Evolutionary conservation across 2,329 filamentous ascomycete species (phyloP).

Genomic region (Trichothecium roseum): DNA sequence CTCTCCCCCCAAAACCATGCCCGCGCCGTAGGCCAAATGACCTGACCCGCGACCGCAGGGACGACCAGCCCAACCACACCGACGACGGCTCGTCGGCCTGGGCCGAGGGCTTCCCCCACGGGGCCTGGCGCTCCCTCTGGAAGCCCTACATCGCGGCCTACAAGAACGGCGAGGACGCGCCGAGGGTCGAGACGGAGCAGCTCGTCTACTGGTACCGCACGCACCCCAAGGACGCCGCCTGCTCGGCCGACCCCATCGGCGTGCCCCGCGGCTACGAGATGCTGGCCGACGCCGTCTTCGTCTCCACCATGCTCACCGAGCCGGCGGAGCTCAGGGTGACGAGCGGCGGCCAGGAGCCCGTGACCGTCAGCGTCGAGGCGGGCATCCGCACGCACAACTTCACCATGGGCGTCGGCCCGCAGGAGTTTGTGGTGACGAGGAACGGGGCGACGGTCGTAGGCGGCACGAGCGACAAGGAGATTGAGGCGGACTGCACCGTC

Average conservation of each 20-base stretch:
- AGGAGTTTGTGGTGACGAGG: conserved; percentile 9
- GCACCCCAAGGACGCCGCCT: conserved; percentile 8
- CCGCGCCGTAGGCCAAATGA: too few species aligned
- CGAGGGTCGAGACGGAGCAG: conserved; percentile 11
- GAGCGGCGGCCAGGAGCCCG: conserved; percentile 7
- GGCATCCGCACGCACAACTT: conserved; percentile 11
- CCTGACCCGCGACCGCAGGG: conserved; percentile 3
- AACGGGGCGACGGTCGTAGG: conserved; percentile 6
- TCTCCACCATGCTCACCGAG: conserved; percentile 10
- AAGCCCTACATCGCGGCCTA: conserved; percentile 13
- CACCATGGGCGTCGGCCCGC: conserved; percentile 11
- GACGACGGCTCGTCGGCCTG: conserved; percentile 35
- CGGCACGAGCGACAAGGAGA: conserved; percentile 7
- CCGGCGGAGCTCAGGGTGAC: conserved; percentile 11
- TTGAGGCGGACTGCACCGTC: conserved; percentile 7
- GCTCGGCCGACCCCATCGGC: conserved; percentile 9
- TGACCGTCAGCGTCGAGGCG: conserved; percentile 8
- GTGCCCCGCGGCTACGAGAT: conserved; percentile 9
- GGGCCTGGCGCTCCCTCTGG: conserved; percentile 10
- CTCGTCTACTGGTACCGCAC: conserved; percentile 14
- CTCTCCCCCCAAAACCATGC: not conserved
- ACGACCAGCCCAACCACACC: conserved; percentile 16
- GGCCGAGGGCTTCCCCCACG: conserved; percentile 33
- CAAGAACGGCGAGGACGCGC: conserved; percentile 8
- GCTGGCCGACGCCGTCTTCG: conserved; percentile 11